Base-by-base conservation (phyloP, 495 filamentous ascomycete species). In the Aspergillus egyptiacus region DNA sequence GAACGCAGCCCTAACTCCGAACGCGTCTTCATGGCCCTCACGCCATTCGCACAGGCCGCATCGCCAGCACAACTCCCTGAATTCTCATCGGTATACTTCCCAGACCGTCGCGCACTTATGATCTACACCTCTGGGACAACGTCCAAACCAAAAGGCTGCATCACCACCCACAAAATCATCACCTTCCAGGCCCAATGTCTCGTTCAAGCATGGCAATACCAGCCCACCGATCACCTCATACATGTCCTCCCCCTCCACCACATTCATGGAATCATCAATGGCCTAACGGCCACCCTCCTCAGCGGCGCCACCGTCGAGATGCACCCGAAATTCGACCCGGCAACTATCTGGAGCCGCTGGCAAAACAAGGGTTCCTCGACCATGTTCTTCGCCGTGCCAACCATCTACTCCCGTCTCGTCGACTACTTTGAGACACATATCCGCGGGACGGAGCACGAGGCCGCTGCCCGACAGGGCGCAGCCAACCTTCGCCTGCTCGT, bases 61-160 rank as follows among this genome's bases (percentile, higher is more conserved):
- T 40, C 58, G 19, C 4, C 38, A 0, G 14, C 46, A n/a, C 17
- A 46, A 8, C 31, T 73, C 25, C 68, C 68, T 9, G 48, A 63
- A 2, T 69, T 73, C 48, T 50, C 54, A 19, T 47, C 62, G 2
- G 35, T 59, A 0, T 57, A 58, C 27, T 46, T 58, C 9, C 56
- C 68, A 5, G 56, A 56, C 27, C 66, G 64, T 28, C 65, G 63
- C 20, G 71, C 69, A 0, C 55, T 72, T 41, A 74, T 74, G 60
- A 71, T 74, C 46, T 74, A 74, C 47, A 74, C 71, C 6, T 70
- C 65, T 18, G 71, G 71, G 28, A 74, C 71, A 23, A 74, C 71
- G 3, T 68, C 66, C 6, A 66, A 62, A 13, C 68, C 71, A 17
- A 74, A 74, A 42, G 70, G 70, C 22, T 69, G 66, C 37, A 65